Base-by-base conservation (phyloP, 177 flowering plant genomes). In the Vitis hybrid region DNA sequence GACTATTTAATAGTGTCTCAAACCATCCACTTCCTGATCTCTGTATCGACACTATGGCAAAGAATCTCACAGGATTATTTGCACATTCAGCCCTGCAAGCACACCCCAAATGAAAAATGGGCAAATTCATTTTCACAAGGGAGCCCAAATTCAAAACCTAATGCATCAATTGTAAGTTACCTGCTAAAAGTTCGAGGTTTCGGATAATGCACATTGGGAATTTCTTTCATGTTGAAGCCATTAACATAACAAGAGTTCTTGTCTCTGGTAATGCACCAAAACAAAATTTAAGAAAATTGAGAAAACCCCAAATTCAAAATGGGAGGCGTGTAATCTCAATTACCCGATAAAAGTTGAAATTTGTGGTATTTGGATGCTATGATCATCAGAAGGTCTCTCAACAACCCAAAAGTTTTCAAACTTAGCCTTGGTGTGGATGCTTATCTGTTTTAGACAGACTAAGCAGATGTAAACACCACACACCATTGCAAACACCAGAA, bases 1-100 rank as follows among this genome's bases (percentile, higher is more conserved):
- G 94, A 75, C 92, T 89, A 65, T 89, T 89, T 60, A 89, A 70
- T 21, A 89, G 67, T 4, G 92, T 86, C 75, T 89, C 94, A 70
- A 89, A 89, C 94, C 94, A 89, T 61, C 94, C 94, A 80, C 92
- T 89, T n/a, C 94, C 94, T 1, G 94, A 89, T 72, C 94, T 82
- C 74, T 89, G 94, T 85, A 80, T 82, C 2, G 90, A 85, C 61
- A 89, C 3, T 33, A 89, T 85, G 10, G 83, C 86, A 76, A 89
- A 89, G 70, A 80, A 82, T 29, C 84, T 78, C 26, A 89, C 90
- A 15, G 92, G 92, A 76, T 85, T 86, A 60, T 84, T 71, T 3
- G 64, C 68, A 75, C 94, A 89, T 64, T 86, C 94, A 61, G 75
- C 84, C 83, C 91, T 89, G 75, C 5, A 50, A 75, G 65, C 16